phyloP scores from a whole-genome alignment of 2,329 filamentous ascomycete genomes.

The Trichoderma cornu-damae region DNA sequence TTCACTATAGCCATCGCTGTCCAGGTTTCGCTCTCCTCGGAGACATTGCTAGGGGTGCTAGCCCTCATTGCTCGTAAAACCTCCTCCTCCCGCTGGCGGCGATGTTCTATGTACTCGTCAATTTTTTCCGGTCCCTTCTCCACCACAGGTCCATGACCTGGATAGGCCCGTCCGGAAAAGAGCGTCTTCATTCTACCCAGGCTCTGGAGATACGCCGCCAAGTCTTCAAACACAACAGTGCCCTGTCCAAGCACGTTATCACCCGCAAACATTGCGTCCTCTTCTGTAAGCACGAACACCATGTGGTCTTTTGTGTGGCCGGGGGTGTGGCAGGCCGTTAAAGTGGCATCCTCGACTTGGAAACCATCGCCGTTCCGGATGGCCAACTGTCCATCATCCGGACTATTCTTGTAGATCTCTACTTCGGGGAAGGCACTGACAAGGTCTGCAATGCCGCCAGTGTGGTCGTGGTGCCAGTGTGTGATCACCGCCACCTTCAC shows the following conservation, averaged over 20 bases:
- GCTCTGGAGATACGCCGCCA: constrained; percentile 62
- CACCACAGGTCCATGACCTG: constrained; percentile 79
- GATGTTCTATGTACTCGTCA: constrained; percentile 75
- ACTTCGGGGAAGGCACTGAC: constrained; percentile 57
- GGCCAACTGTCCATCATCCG: constrained; percentile 43
- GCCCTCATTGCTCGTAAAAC: constrained; percentile 60
- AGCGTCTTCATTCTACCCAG: constrained; percentile 63
- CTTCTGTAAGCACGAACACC: constrained; percentile 68
- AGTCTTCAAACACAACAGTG: constrained; percentile 77
- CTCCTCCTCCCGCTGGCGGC: constrained; percentile 73
- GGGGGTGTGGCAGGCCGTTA: constrained; percentile 57
- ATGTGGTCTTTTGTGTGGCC: constrained; percentile 81
- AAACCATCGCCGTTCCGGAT: constrained; percentile 52
- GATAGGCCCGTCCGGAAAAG: constrained; percentile 69
- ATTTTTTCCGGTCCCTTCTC: constrained; percentile 68
- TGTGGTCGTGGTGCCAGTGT: constrained; percentile 90
- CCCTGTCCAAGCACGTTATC: constrained; percentile 87
- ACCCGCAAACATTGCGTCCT: constrained; percentile 80
- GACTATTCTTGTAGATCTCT: constrained; percentile 61
- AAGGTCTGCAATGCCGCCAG: constrained; percentile 68
- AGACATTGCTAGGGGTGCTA: constrained; percentile 26
- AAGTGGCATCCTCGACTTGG: constrained; percentile 54
- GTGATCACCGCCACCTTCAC: constrained; percentile 72
- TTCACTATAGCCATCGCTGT: constrained; percentile 78
- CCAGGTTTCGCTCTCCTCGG: constrained; percentile 42